A percentile compares a stretch with the other conserved stretches of the same genome.
These are phyloP conservation scores for Aspergillus latus DNA, from an alignment of 2,329 filamentous ascomycete genomes.

Conservation along the genomic window DNA sequence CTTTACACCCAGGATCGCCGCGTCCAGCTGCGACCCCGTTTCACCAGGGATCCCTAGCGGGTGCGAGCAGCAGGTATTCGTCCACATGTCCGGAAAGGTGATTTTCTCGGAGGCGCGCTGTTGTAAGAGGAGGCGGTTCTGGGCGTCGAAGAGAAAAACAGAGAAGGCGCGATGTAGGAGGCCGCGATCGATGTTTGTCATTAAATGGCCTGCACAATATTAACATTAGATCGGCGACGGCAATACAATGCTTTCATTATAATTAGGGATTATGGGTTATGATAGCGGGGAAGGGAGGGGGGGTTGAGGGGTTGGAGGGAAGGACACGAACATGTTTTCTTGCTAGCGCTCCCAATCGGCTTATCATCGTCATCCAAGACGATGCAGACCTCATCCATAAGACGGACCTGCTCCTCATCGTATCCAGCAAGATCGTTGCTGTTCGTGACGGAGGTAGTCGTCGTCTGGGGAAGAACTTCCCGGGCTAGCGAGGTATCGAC, in stretches of 20 bases:
- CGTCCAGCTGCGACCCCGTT: constrained; percentile 77
- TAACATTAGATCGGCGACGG: no score
- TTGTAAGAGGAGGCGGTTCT: constrained; percentile 90
- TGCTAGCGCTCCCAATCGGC: constrained; percentile 94
- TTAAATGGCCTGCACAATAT: constrained; percentile 73
- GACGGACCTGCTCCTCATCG: constrained; percentile 93
- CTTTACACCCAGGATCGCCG: constrained; percentile 82
- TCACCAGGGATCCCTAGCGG: constrained; percentile 88
- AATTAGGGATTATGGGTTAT: not conserved
- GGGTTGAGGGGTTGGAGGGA: not conserved
- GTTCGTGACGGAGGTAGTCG: constrained; percentile 34
- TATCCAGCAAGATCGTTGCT: constrained; percentile 78
- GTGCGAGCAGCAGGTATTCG: constrained; percentile 98
- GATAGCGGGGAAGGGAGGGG: not conserved
- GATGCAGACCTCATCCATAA: constrained; percentile 99
- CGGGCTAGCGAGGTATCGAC: constrained; percentile 62
- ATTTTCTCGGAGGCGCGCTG: constrained; percentile 97
- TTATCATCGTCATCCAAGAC: constrained; percentile 88
- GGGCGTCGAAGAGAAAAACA: constrained; percentile 93
- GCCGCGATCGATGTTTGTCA: constrained; percentile 97
- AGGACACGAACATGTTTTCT: constrained; percentile 78
- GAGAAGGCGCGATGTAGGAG: constrained; percentile 97
- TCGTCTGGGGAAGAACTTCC: constrained; percentile 47
- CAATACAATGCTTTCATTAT: not conserved
- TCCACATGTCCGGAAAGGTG: constrained; percentile 99